Evolutionary conservation across 2,329 filamentous ascomycete species (phyloP).

Genomic region (Neocatenulostroma microsporum): DNA sequence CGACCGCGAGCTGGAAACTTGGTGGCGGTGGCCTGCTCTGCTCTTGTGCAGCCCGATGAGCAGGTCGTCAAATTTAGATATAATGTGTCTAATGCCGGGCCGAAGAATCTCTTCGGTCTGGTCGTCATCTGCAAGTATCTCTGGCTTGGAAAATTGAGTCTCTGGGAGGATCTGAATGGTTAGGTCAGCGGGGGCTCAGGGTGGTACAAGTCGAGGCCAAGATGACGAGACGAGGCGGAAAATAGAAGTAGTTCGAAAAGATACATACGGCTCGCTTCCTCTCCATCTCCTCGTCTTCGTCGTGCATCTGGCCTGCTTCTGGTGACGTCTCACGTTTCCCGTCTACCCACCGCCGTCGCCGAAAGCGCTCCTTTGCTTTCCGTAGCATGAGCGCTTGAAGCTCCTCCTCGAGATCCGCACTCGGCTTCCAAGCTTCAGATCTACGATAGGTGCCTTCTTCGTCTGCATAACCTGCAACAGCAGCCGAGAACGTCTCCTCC

Average conservation of each 20-base stretch:
- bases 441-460: conserved; percentile 13
- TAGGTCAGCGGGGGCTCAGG: no score
- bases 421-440: conserved; percentile 38
- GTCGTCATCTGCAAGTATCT: conserved; percentile 67
- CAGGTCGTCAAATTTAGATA: conserved; percentile 61
- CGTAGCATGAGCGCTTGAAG: conserved; percentile 59
- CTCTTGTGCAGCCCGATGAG: conserved; percentile 61
- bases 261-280: no score
- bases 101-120: conserved; percentile 55
- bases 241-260: no score
- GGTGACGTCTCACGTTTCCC: no score
- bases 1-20: conserved; percentile 8
- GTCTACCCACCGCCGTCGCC: conserved; percentile 5
- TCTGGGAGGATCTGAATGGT: no score
- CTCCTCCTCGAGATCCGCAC: conserved; percentile 60
- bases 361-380: conserved; percentile 53
- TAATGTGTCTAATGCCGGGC: conserved; percentile 62
- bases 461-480: conserved; percentile 20
- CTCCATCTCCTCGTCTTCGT: no score
- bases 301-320: no score
- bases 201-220: no score
- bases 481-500: conserved; percentile 41
- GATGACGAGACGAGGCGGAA: no score
- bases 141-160: no score
- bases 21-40: conserved; percentile 18